Evolutionary conservation across 139 green algal species (phyloP), one percentile per base, ranked within the genome.

Genomic region (Chlamydomonas sp.): DNA sequence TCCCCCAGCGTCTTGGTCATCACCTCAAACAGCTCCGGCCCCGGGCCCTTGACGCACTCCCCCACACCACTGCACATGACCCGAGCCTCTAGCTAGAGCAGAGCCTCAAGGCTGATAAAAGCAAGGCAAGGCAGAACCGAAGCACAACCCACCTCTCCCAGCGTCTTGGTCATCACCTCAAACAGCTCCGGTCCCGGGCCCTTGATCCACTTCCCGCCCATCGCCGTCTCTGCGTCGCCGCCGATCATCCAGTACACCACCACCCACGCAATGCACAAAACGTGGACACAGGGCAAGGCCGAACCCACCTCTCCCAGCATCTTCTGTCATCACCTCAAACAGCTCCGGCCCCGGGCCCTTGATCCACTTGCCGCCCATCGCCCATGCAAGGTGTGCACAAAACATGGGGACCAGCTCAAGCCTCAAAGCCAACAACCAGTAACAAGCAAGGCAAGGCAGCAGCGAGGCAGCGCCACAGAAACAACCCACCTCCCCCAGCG

Each of bases 241-340:
- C 83, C 82, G 24, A 99, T 87, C 26, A 83, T 77, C 90, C 90
- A 99, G 82, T 98, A 99, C 54, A 16, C 13, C 16, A 6, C 54
- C 54, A 63, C 54, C 54, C 54, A 22, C 54, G 6, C 22, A 34
- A 6, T 24, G 20, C 13, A n/a, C n/a, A n/a, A n/a, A 8, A 16
- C 6, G 20, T 33, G 10, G 30, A 73, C 3, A 54, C 31, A 30
- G 34, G 5, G 35, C 29, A 16, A 28, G 54, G 22, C 54, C 6
- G 22, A 13, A 28, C 54, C 13, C 60, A 94, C 84, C 10, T 35
- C 30, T 3, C 90, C 84, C 1, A 90, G 88, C 6, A 58, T 69
- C 47, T 73, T 37, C 26, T 57, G 85, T 82, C 8, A 97, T 75
- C 0, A 77, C 82, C 13, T 84, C 59, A 66, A 97, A 97, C 48